These are phyloP conservation scores for Phytophthora cryptogea DNA, from an alignment of 352 stramenopile species.

Conservation along the genomic window DNA sequence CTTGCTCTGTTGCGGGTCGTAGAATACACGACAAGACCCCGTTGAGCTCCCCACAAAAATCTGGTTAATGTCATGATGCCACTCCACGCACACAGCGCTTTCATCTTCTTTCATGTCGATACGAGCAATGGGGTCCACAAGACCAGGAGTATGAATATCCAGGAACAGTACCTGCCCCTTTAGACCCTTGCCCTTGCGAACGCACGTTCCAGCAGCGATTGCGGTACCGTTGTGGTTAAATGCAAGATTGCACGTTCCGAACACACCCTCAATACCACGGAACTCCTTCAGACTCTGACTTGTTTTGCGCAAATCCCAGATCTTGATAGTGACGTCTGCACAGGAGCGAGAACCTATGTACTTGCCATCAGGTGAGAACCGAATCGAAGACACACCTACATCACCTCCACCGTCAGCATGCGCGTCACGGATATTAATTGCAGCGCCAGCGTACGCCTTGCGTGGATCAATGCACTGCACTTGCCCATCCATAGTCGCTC, in stretches of 20 bases:
- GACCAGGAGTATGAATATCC: constrained; percentile 66
- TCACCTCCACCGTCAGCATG: constrained; percentile 76
- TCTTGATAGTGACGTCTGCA: constrained; percentile 78
- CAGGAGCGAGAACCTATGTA: constrained; percentile 73
- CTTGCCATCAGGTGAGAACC: constrained; percentile 72
- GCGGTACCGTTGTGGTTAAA: constrained; percentile 80
- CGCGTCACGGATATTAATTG: constrained; percentile 65
- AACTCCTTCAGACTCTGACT: constrained; percentile 69
- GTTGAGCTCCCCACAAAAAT: constrained; percentile 77
- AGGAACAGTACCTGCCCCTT: constrained; percentile 70
- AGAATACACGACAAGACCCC: constrained; percentile 68
- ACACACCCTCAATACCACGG: constrained; percentile 61
- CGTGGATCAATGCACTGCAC: constrained; percentile 79
- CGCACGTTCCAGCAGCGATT: constrained; percentile 67
- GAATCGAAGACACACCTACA: constrained; percentile 70
- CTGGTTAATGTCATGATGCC: constrained; percentile 85
- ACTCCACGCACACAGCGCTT: constrained; percentile 84
- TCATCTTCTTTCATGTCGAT: constrained; percentile 82
- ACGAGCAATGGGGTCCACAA: constrained; percentile 53
- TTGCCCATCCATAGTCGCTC: constrained; percentile 78
- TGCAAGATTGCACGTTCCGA: constrained; percentile 78
- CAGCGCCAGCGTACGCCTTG: constrained; percentile 66
- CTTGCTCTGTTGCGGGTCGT: constrained; percentile 68
- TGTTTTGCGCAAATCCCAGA: constrained; percentile 81
- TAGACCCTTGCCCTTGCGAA: constrained; percentile 65